Conservation (phyloP, 2,329 filamentous ascomycete genomes). For the Hirsutella rhossiliensis region DNA sequence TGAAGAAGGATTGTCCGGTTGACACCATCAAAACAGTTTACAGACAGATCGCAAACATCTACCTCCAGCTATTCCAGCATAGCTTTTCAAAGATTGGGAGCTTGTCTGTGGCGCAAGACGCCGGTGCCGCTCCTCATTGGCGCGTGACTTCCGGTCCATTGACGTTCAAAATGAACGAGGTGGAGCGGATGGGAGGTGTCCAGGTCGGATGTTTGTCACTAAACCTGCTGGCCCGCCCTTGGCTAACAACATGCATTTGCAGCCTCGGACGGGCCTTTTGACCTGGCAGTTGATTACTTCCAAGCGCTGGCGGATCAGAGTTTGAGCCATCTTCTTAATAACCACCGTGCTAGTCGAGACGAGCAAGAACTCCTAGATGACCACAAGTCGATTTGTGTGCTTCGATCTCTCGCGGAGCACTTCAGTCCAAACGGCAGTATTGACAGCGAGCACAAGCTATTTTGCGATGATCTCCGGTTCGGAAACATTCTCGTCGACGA, state of each 20-base stretch:
- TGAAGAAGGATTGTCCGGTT: not conserved
- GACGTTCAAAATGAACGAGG: slow-evolving; percentile 1
- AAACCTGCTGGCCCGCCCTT: not conserved
- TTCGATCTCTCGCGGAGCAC: not conserved
- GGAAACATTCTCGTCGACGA: slow-evolving; percentile 2
- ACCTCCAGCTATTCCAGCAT: not conserved
- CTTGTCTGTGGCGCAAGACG: not conserved
- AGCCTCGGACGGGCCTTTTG: not conserved
- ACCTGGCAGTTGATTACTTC: not conserved
- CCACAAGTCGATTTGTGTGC: not conserved
- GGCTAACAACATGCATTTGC: not conserved
- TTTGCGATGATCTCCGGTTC: slow-evolving; percentile 2
- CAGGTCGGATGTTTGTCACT: not conserved
- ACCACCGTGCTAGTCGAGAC: not conserved
- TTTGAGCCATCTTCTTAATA: not conserved
- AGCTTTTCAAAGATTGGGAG: not conserved
- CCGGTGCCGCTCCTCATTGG: not conserved
- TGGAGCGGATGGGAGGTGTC: not conserved
- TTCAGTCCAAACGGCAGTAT: not conserved
- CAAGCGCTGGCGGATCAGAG: not conserved
- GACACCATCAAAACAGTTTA: not conserved
- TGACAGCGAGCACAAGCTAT: not conserved
- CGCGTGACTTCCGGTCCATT: not conserved
- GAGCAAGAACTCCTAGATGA: not conserved
- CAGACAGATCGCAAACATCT: not conserved